Percentiles rank a stretch among this genome's conserved stretches.
These are phyloP conservation scores for Carex arenaria DNA, from an alignment of 202 grass and related monocot genomes.

Conservation along the genomic window DNA sequence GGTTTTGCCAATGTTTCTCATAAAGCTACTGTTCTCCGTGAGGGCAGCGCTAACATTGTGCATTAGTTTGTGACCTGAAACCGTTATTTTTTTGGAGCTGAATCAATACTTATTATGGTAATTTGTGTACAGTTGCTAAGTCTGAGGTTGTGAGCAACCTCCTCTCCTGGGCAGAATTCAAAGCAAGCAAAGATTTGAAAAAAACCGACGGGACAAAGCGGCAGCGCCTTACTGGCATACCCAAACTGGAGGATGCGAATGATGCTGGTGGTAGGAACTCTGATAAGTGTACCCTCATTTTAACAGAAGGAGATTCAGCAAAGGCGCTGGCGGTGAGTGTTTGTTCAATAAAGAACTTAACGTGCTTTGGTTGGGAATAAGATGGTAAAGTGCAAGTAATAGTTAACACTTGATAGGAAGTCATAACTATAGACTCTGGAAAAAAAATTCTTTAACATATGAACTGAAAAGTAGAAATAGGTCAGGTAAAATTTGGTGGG, in stretches of 20 bases:
- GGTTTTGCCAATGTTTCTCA: background rate
- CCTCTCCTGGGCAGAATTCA: conserved; percentile 89
- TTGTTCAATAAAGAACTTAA: background rate
- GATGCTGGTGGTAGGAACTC: conserved; percentile 78
- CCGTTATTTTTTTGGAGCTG: background rate
- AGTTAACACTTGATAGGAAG: background rate
- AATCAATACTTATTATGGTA: background rate
- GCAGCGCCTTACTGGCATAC: conserved; percentile 55
- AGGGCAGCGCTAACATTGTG: background rate
- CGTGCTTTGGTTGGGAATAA: background rate
- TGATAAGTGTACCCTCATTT: conserved; percentile 68
- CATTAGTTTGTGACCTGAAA: background rate
- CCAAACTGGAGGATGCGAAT: conserved; percentile 95
- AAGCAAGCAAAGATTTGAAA: conserved; percentile 80
- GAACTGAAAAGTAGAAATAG: background rate
- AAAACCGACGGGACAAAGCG: conserved; percentile 88
- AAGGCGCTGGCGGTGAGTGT: conserved; percentile 88
- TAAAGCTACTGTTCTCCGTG: background rate
- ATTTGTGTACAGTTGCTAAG: conserved; percentile 44
- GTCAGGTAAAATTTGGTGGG: background rate
- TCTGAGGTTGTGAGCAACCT: conserved; percentile 54
- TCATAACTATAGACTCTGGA: background rate
- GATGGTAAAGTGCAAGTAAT: background rate
- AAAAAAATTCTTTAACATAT: background rate
- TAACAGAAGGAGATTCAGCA: conserved; percentile 96